Evolutionary conservation across 2,329 filamentous ascomycete species (phyloP), one percentile per base, ranked within the genome.

Genomic region (Ophiostoma piceae): DNA sequence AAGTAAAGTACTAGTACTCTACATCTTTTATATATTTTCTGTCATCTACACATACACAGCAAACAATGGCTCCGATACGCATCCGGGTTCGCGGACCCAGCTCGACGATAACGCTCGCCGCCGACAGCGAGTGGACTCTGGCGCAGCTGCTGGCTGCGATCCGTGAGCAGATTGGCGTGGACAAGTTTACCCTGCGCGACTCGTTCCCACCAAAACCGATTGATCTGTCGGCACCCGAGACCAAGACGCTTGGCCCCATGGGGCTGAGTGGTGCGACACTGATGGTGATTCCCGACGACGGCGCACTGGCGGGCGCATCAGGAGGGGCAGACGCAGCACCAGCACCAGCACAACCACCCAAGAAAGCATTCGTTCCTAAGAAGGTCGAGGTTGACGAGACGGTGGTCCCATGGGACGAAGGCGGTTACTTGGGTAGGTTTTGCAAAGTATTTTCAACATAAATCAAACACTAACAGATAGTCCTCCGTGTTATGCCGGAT

Each of bases 401-500:
- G n/a, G 79, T 80, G 26, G 78, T 86, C 7, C 79, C 80, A 5
- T 85, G 84, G 83, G 79, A 80, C 3, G 81, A 83, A 68, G 79
- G 81, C 35, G 85, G 85, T 3, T 84, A 82, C 39, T 75, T 88
- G 41, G 78, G 86, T 85, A 76, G 72, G 79, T 75, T n/a, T 7
- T 37, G 2, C 2, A 16, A 37, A 41, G 35, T 1, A 32, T n/a
- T 1, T 1, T 12, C 5, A 57, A 11, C 9, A 39, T 54, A 35
- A 65, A 54, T 19, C 12, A 35, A 26, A 3, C 2, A 22, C 54
- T 60, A 32, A 62, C 57, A 62, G 6, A 16, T 22, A 87, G 90
- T 96, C 9, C 85, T 97, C 22, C 90, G 94, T 16, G 92, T 98
- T 67, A 97, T 98, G 94, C 92, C 94, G 4, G 94, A 97, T 76